Evolutionary conservation across 176 grass and related monocot species (phyloP).

Genomic region (Calamus simplicifolius): DNA sequence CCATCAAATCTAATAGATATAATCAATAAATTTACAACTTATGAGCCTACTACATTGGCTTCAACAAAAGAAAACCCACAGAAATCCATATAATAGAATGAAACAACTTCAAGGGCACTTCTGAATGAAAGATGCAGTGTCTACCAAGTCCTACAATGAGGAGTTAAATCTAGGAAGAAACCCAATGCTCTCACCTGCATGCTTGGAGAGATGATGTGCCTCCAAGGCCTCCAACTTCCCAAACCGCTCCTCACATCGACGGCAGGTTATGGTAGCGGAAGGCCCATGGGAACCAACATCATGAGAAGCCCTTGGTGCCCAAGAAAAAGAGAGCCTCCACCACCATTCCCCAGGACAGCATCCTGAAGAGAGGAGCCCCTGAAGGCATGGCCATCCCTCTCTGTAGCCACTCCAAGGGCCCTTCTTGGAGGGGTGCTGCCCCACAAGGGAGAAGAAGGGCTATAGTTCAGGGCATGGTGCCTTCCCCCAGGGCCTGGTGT

Average conservation of each 20-base stretch:
- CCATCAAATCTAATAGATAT: too few relatives aligned
- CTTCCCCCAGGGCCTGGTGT: constrained; percentile 20
- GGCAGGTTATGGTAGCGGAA: constrained; percentile 22
- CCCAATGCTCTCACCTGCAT: constrained; percentile 33
- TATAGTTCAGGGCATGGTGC: too few relatives aligned
- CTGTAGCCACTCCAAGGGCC: constrained; percentile 11
- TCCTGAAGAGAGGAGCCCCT: constrained; percentile 10
- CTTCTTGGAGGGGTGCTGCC: constrained; percentile 35
- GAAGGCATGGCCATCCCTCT: constrained; percentile 15
- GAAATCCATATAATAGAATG: too few relatives aligned
- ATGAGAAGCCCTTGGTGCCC: not conserved
- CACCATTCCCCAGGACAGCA: constrained; percentile 6
- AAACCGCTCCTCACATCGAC: constrained; percentile 42
- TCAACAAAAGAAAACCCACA: too few relatives aligned
- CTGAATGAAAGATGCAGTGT: too few relatives aligned
- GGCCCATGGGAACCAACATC: not conserved
- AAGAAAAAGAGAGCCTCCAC: constrained; percentile 4
- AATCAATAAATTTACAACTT: too few relatives aligned
- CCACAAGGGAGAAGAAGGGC: constrained; percentile 18
- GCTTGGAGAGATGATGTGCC: constrained; percentile 53
- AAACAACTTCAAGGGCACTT: too few relatives aligned
- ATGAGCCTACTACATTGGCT: too few relatives aligned
- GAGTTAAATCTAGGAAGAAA: too few relatives aligned
- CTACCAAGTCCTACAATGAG: too few relatives aligned
- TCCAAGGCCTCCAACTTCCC: constrained; percentile 34